Conservation (phyloP, 129 eudicot species). For the Kitagawia praeruptora region DNA sequence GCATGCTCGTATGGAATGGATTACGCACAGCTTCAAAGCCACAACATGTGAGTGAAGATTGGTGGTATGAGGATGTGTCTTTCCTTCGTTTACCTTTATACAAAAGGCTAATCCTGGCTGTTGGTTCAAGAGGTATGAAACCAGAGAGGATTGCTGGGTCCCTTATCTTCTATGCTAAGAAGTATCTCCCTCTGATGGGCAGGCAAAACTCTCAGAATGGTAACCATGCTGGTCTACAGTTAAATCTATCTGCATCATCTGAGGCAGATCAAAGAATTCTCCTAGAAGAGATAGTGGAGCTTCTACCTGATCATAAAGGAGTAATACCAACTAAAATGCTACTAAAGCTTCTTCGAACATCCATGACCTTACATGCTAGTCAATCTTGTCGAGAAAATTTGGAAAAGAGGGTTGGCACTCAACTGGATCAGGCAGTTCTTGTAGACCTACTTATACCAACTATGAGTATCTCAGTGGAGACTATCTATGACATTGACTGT, state of each 20-base stretch:
- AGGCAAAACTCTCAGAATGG: slow-evolving; percentile 38
- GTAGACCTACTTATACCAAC: slow-evolving; percentile 70
- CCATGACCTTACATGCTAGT: slow-evolving; percentile 54
- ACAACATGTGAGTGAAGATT: slow-evolving; percentile 31
- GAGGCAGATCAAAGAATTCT: slow-evolving; percentile 53
- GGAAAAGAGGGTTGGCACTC: slow-evolving; percentile 46
- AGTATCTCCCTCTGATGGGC: slow-evolving; percentile 49
- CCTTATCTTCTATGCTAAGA: slow-evolving; percentile 54
- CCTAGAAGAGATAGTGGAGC: slow-evolving; percentile 50
- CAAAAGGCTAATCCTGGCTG: slow-evolving; percentile 43
- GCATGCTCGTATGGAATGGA: slow-evolving; percentile 46
- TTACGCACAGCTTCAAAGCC: slow-evolving; percentile 30
- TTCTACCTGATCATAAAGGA: slow-evolving; percentile 52
- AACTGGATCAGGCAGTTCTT: slow-evolving; percentile 50
- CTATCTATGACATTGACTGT: slow-evolving; percentile 66
- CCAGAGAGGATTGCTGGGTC: slow-evolving; percentile 58
- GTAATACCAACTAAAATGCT: slow-evolving; percentile 44
- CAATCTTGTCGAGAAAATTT: slow-evolving; percentile 35
- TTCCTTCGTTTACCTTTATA: slow-evolving; percentile 42
- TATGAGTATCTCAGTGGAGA: slow-evolving; percentile 53
- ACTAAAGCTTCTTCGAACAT: slow-evolving; percentile 43
- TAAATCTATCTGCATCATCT: slow-evolving; percentile 13
- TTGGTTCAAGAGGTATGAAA: slow-evolving; percentile 39
- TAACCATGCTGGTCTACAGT: slow-evolving; percentile 13
- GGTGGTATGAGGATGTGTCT: slow-evolving; percentile 81